Evolutionary conservation across 768 basidiomycete species (phyloP), one percentile per base, ranked within the genome.

Genomic region (Lentinula guzmanii): DNA sequence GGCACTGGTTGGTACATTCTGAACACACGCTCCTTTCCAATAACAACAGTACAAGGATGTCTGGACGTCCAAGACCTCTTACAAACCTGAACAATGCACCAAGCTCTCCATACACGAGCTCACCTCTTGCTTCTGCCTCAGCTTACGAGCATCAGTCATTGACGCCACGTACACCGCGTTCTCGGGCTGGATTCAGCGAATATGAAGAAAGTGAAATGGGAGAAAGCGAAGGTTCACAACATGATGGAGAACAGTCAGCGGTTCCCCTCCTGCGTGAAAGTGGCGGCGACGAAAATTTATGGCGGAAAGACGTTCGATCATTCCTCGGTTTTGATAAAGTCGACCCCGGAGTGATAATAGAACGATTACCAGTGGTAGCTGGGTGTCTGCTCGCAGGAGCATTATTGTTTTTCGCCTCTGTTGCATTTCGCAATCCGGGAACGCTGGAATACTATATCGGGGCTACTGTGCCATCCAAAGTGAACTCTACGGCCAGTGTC

Each of bases 371-470:
- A 6, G 34, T 57, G 3, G 42, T 57, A 21, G 43, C 28, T 13
- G 61, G 53, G 33, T 50, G n/a, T 35, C 9, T 61, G 5, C 9
- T 57, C 5, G 55, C 53, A 5, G 53, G 53, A 5, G 8, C 55
- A 33, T 16, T 56, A 24, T 67, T 87, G 28, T 72, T 86, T 60
- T 73, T 84, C 48, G 69, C 80, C 48, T 69, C 81, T 7, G 64
- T 86, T 34, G 86, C 86, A 0, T 75, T 80, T 66, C 77, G 76
- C 35, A 72, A 74, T 37, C 83, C 84, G 9, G 82, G 79, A 10
- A 67, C 70, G 4, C 70, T 86, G 53, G 77, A 79, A 55, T 66
- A 71, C 63, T 80, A 77, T 63, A 70, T 83, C 39, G 81, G 80
- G 21, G 72, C 73, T 18, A 54, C 65, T 10, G 65, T 48, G 61